Percentiles rank a stretch among this genome's conserved stretches.
Conservation (phyloP, 2,329 filamentous ascomycete species). For the Monosporascus sp. region DNA sequence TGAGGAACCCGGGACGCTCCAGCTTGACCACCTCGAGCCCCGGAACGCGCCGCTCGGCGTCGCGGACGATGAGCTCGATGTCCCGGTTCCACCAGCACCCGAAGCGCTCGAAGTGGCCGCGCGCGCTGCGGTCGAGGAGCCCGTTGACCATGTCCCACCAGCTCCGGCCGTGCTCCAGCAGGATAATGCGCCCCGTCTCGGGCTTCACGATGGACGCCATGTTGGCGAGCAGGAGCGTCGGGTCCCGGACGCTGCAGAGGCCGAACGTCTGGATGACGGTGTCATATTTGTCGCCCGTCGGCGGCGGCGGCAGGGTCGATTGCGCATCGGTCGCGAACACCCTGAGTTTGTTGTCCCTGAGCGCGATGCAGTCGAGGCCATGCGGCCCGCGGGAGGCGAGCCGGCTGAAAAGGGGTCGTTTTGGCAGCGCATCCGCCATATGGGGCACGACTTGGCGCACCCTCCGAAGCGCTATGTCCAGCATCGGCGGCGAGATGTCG, state of each 20-base stretch:
- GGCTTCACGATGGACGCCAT: constrained; percentile 49
- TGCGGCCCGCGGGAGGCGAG: constrained; percentile 14
- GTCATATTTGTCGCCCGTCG: constrained; percentile 47
- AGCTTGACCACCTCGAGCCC: constrained; percentile 53
- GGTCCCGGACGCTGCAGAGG: constrained; percentile 57
- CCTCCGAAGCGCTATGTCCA: constrained; percentile 51
- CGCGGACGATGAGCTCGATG: constrained; percentile 48
- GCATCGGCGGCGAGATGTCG: constrained; percentile 56
- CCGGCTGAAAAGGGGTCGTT: constrained; percentile 21
- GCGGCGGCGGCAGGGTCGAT: constrained; percentile 35
- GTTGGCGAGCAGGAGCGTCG: constrained; percentile 46
- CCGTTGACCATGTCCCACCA: constrained; percentile 50
- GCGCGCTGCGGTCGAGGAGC: constrained; percentile 50
- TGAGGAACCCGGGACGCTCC: constrained; percentile 45
- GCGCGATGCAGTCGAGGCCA: constrained; percentile 20
- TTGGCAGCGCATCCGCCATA: constrained; percentile 34
- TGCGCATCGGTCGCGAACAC: constrained; percentile 45
- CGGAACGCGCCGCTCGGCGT: constrained; percentile 41
- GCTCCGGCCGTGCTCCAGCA: constrained; percentile 59
- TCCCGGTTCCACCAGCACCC: constrained; percentile 68
- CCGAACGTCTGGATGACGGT: constrained; percentile 61
- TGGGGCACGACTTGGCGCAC: constrained; percentile 39
- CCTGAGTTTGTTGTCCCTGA: constrained; percentile 38
- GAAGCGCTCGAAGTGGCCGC: constrained; percentile 51
- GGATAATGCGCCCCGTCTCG: constrained; percentile 52